Conservation (phyloP, 2,329 filamentous ascomycete species). For the Cordyceps farinosa region DNA sequence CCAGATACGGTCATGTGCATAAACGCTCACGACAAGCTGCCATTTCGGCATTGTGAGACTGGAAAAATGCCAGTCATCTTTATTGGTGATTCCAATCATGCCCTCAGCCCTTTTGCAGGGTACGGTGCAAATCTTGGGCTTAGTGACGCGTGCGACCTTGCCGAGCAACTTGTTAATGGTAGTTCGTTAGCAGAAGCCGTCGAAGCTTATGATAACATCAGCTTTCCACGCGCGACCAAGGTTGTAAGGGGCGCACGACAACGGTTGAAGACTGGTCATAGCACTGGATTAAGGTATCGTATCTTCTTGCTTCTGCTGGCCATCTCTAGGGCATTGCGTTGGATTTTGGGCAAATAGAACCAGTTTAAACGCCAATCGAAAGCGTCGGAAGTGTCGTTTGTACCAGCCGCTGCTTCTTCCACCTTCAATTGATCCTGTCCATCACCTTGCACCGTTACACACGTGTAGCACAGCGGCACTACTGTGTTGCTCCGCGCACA, state of each 20-base stretch:
- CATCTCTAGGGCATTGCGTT: slow-evolving; percentile 22
- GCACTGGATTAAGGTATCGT: slow-evolving; percentile 24
- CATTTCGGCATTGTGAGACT: slow-evolving; percentile 36
- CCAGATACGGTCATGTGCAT: slow-evolving; percentile 34
- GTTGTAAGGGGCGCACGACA: slow-evolving; percentile 26
- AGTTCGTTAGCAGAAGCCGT: slow-evolving; percentile 28
- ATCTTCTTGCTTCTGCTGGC: slow-evolving; percentile 23
- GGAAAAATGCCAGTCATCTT: slow-evolving; percentile 35
- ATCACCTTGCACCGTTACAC: too few species aligned
- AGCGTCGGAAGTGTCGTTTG: too few species aligned
- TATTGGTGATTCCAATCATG: slow-evolving; percentile 50
- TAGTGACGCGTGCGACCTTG: slow-evolving; percentile 46
- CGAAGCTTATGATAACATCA: slow-evolving; percentile 33
- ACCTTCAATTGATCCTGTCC: too few species aligned
- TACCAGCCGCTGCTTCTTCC: too few species aligned
- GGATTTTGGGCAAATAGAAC: background rate
- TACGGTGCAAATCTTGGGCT: slow-evolving; percentile 47
- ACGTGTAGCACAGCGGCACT: too few species aligned
- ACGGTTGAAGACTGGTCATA: slow-evolving; percentile 26
- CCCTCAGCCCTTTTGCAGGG: slow-evolving; percentile 46
- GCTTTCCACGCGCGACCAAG: slow-evolving; percentile 32
- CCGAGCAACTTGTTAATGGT: slow-evolving; percentile 33
- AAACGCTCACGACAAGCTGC: slow-evolving; percentile 42
- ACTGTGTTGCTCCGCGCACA: too few species aligned
- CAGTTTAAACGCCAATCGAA: too few species aligned